A percentile compares a stretch with the other conserved stretches of the same genome.
Conservation (phyloP, 441 rosid species). For the Pelargonium fulgidum region DNA sequence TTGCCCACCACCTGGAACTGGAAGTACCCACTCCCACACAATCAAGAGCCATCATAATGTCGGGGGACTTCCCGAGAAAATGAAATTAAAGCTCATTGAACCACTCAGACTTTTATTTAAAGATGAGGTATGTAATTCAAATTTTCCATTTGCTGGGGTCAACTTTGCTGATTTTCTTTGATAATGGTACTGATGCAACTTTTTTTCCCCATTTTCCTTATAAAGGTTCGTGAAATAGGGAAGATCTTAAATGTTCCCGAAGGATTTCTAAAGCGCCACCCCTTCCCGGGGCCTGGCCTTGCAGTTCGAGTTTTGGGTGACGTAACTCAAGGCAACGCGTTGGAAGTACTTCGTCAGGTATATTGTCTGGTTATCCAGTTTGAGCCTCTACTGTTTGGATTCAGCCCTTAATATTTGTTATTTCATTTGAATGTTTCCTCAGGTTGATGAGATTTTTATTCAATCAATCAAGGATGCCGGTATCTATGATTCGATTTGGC, state of each 20-base stretch:
- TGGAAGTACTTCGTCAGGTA: constrained; percentile 78
- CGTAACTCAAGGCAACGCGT: constrained; percentile 74
- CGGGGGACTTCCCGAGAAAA: constrained; percentile 87
- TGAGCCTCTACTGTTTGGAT: constrained; percentile 1
- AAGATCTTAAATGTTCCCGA: constrained; percentile 65
- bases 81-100: constrained; percentile 89
- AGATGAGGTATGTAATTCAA: constrained; percentile 57
- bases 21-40: constrained; percentile 81
- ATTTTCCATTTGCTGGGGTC: constrained; percentile 2
- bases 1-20: constrained; percentile 93
- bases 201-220: constrained; percentile 8
- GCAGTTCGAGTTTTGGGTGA: constrained; percentile 87
- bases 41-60: constrained; percentile 95
- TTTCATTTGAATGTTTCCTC: constrained; percentile 8
- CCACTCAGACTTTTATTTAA: constrained; percentile 86
- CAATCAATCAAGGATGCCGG: constrained; percentile 93
- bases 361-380: constrained; percentile 2
- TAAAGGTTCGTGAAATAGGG: constrained; percentile 80
- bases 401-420: not conserved
- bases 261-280: constrained; percentile 79
- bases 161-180: constrained; percentile 7
- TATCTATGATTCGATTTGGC: constrained; percentile 84
- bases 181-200: constrained; percentile 1
- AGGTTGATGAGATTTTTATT: constrained; percentile 95
- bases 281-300: constrained; percentile 96